Conservation (phyloP, 1,284 basidiomycete species). For the Ganoderma sinense region DNA sequence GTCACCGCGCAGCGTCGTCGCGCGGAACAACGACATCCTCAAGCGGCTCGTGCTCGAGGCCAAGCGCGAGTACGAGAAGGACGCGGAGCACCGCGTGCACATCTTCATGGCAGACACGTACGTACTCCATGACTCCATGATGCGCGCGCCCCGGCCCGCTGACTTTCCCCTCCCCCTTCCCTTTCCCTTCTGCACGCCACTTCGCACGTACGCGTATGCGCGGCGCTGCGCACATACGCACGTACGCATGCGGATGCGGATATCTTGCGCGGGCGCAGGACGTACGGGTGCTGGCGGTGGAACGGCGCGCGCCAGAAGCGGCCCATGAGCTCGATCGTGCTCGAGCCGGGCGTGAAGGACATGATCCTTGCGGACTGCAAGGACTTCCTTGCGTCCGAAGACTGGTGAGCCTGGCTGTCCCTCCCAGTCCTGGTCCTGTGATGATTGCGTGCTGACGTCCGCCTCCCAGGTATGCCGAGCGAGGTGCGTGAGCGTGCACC, state of each 20-base stretch:
- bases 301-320: constrained; percentile 86
- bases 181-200: background rate
- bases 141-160: background rate
- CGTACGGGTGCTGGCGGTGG: constrained; percentile 83
- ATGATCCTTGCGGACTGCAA: constrained; percentile 86
- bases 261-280: constrained; percentile 48
- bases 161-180: background rate
- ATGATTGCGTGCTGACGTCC: constrained; percentile 8
- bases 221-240: too few species aligned
- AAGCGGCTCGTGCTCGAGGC: constrained; percentile 86
- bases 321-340: constrained; percentile 86
- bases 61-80: constrained; percentile 86
- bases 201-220: too few species aligned
- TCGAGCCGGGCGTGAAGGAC: constrained; percentile 86
- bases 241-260: background rate
- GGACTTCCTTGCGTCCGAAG: constrained; percentile 83
- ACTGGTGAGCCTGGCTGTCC: constrained; percentile 62
- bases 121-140: constrained; percentile 43
- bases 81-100: constrained; percentile 86
- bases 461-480: constrained; percentile 76
- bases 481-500: constrained; percentile 58
- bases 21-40: constrained; percentile 83
- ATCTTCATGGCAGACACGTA: constrained; percentile 89
- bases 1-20: constrained; percentile 68
- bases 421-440: constrained; percentile 11